Conservation (phyloP, 139 green algal genomes). For the Chlorella sp. region DNA sequence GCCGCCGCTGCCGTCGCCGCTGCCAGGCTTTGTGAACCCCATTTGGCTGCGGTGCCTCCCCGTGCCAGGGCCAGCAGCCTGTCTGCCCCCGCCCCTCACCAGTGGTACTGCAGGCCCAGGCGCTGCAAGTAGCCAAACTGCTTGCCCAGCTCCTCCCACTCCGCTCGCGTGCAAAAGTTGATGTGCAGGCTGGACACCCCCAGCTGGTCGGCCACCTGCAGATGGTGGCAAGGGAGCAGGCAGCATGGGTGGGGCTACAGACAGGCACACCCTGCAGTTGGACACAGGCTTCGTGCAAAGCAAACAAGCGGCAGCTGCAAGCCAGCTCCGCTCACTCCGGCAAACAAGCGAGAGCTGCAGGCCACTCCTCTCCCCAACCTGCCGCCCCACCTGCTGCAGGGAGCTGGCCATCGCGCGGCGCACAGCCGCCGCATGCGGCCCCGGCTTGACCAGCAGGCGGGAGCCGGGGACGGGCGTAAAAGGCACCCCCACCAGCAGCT, state of each 20-base stretch:
- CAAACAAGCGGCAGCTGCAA: background rate
- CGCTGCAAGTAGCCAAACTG: slow-evolving; percentile 75
- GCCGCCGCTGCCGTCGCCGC: no score
- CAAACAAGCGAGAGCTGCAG: background rate
- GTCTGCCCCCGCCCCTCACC: no score
- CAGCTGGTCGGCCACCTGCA: slow-evolving; percentile 53
- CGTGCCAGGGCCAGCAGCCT: no score
- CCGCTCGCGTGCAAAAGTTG: slow-evolving; percentile 82
- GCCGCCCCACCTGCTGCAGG: slow-evolving; percentile 28
- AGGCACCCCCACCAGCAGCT: slow-evolving; percentile 91
- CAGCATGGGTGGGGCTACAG: background rate
- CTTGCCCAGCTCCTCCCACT: slow-evolving; percentile 63
- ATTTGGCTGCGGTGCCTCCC: no score
- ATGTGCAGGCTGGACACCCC: slow-evolving; percentile 78
- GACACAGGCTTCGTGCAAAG: no score
- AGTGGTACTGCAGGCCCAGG: slow-evolving; percentile 19
- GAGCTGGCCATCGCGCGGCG: slow-evolving; percentile 49
- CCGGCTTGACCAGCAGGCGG: slow-evolving; percentile 58
- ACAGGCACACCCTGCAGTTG: no score
- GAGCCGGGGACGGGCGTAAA: slow-evolving; percentile 88
- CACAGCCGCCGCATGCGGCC: slow-evolving; percentile 34
- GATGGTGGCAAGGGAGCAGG: background rate
- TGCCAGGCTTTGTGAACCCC: no score
- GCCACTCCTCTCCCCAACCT: no score
- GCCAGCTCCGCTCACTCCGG: background rate